These are phyloP conservation scores for Phaeotremella fagi DNA, from an alignment of 768 basidiomycete species.

Conservation along the genomic window DNA sequence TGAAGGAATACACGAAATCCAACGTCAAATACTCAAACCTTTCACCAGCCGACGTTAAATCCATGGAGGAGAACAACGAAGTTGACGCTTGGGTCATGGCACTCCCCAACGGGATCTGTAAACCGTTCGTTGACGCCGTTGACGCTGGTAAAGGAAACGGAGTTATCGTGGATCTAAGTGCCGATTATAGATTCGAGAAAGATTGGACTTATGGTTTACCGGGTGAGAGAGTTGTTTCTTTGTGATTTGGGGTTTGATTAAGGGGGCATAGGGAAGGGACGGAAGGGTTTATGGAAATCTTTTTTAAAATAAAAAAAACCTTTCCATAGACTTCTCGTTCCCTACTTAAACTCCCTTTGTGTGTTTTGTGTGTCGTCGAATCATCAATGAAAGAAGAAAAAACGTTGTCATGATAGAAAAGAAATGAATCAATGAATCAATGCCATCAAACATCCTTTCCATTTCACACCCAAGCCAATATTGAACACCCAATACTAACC, in stretches of 20 bases:
- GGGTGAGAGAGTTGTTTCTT: slow-evolving; percentile 61
- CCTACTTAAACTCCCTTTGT: no score
- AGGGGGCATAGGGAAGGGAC: neutral
- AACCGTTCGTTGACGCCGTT: slow-evolving; percentile 93
- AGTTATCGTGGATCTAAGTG: slow-evolving; percentile 85
- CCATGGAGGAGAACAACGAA: slow-evolving; percentile 80
- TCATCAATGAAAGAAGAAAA: no score
- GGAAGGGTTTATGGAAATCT: neutral
- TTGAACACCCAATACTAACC: neutral
- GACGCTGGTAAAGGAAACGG: slow-evolving; percentile 69
- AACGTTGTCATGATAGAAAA: neutral
- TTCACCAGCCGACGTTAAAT: slow-evolving; percentile 68
- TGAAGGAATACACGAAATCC: slow-evolving; percentile 76
- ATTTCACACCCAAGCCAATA: neutral
- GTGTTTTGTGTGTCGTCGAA: no score
- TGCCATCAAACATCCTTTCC: slow-evolving; percentile 19
- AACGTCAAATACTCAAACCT: slow-evolving; percentile 74
- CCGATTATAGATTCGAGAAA: slow-evolving; percentile 90
- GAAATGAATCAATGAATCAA: slow-evolving; percentile 31
- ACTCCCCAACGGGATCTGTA: slow-evolving; percentile 92
- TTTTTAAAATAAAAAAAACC: no score
- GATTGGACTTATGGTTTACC: slow-evolving; percentile 98
- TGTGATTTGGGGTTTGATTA: neutral
- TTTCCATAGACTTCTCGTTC: no score
- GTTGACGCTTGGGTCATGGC: slow-evolving; percentile 99